These are phyloP conservation scores for Acmispon strigosus DNA, from an alignment of 306 rosid species.

Conservation along the genomic window DNA sequence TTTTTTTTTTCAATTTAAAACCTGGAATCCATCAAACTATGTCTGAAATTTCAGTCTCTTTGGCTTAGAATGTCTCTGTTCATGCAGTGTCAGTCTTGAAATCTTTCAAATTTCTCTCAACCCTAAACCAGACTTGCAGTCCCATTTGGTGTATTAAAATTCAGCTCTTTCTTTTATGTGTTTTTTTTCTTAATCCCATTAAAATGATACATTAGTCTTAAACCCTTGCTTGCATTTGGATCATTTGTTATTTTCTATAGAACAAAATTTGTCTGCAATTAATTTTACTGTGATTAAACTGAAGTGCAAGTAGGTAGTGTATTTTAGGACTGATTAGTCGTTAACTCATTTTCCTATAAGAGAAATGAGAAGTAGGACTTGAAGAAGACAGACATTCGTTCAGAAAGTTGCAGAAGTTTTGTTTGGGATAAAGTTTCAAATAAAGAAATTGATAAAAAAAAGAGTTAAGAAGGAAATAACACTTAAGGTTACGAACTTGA, in stretches of 20 bases:
- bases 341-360: background rate
- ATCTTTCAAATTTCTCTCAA: background rate
- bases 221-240: background rate
- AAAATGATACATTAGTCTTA: background rate
- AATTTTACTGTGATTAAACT: background rate
- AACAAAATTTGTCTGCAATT: background rate
- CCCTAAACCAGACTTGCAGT: background rate
- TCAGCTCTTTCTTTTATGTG: background rate
- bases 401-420: background rate
- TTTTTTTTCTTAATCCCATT: background rate
- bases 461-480: too few relatives aligned
- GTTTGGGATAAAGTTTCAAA: background rate
- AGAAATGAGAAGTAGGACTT: background rate
- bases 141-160: background rate
- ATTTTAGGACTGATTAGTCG: background rate
- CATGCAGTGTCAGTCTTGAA: background rate
- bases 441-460: background rate
- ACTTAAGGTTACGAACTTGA: background rate
- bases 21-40: background rate
- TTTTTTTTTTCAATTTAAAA: too few relatives aligned
- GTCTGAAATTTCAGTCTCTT: background rate
- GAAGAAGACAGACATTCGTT: background rate
- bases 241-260: too few relatives aligned
- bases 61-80: background rate
- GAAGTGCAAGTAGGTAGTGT: background rate